Evolutionary conservation across 2,329 filamentous ascomycete species (phyloP).

Genomic region (Colletotrichum scovillei): DNA sequence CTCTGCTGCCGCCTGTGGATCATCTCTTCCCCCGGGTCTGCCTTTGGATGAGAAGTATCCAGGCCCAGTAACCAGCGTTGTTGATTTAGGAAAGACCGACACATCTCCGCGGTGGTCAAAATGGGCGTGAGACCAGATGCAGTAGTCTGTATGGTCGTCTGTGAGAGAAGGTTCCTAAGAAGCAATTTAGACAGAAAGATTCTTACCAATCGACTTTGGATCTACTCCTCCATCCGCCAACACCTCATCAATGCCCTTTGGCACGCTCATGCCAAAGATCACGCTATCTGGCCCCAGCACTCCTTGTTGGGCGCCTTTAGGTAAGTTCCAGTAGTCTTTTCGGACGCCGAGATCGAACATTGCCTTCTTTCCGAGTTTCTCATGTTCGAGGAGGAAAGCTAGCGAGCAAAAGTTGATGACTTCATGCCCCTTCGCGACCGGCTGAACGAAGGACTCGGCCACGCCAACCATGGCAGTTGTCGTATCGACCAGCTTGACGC

Average conservation of each 20-base stretch:
- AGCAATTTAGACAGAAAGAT: background rate
- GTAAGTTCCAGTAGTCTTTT: slow-evolving; percentile 37
- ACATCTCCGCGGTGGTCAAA: slow-evolving; percentile 44
- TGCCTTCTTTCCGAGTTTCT: slow-evolving; percentile 26
- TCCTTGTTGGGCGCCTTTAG: background rate
- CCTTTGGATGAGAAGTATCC: slow-evolving; percentile 31
- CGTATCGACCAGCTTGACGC: slow-evolving; percentile 36
- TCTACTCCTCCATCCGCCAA: slow-evolving; percentile 27
- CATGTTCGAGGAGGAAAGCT: slow-evolving; percentile 36
- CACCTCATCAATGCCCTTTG: slow-evolving; percentile 36
- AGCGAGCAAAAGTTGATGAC: slow-evolving; percentile 36
- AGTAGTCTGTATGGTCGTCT: slow-evolving; percentile 28
- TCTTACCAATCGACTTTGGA: slow-evolving; percentile 24
- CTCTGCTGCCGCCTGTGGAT: slow-evolving; percentile 25
- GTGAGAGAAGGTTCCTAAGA: background rate
- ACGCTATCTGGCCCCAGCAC: slow-evolving; percentile 22
- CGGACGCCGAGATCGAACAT: slow-evolving; percentile 36
- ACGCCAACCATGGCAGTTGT: slow-evolving; percentile 32
- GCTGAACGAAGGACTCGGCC: slow-evolving; percentile 32
- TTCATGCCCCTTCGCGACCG: slow-evolving; percentile 35
- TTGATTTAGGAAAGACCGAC: slow-evolving; percentile 39
- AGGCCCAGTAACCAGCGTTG: slow-evolving; percentile 41
- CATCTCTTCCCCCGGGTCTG: slow-evolving; percentile 13
- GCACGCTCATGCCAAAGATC: slow-evolving; percentile 27
- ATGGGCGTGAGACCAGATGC: slow-evolving; percentile 45